phyloP scores from a whole-genome alignment of 2,329 filamentous ascomycete species.

The Penicillium rolfsii region DNA sequence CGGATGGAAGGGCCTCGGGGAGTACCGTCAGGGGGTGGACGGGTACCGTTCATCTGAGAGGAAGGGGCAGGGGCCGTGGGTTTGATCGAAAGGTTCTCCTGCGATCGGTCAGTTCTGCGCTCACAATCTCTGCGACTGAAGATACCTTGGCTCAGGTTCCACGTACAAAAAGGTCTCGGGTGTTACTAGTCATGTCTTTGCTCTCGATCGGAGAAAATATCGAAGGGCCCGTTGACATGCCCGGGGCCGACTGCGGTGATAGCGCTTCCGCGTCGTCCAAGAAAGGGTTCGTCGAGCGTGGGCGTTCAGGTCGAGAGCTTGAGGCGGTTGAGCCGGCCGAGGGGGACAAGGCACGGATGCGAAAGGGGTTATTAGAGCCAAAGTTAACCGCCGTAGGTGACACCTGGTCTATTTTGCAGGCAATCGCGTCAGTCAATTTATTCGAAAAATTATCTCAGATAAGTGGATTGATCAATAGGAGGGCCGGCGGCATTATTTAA shows the following conservation, averaged over 20 bases:
- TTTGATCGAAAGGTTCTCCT: slow-evolving; percentile 48
- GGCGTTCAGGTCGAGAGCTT: slow-evolving; percentile 47
- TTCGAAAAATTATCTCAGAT: not conserved
- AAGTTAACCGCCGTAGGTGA: slow-evolving; percentile 42
- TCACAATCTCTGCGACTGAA: not conserved
- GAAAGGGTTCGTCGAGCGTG: slow-evolving; percentile 65
- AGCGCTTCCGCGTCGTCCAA: slow-evolving; percentile 53
- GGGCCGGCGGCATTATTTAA: not conserved
- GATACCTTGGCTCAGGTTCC: not conserved
- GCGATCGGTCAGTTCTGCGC: slow-evolving; percentile 11
- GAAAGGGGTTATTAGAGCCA: slow-evolving; percentile 55
- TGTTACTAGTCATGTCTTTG: slow-evolving; percentile 51
- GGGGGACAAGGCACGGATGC: slow-evolving; percentile 51
- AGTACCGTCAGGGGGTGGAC: slow-evolving; percentile 39
- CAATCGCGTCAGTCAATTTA: slow-evolving; percentile 10
- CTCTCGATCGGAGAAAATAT: slow-evolving; percentile 40
- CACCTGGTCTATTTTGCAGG: slow-evolving; percentile 34
- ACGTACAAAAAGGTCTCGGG: slow-evolving; percentile 65
- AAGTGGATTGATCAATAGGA: not conserved
- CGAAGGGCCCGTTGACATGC: slow-evolving; percentile 27
- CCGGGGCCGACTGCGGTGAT: slow-evolving; percentile 42
- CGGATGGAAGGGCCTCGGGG: slow-evolving; percentile 31
- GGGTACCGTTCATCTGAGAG: slow-evolving; percentile 43
- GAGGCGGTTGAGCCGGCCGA: slow-evolving; percentile 36
- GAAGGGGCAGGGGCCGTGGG: slow-evolving; percentile 21